These are phyloP conservation scores for Gossypium bickii DNA, from an alignment of 345 rosid species.

Conservation along the genomic window DNA sequence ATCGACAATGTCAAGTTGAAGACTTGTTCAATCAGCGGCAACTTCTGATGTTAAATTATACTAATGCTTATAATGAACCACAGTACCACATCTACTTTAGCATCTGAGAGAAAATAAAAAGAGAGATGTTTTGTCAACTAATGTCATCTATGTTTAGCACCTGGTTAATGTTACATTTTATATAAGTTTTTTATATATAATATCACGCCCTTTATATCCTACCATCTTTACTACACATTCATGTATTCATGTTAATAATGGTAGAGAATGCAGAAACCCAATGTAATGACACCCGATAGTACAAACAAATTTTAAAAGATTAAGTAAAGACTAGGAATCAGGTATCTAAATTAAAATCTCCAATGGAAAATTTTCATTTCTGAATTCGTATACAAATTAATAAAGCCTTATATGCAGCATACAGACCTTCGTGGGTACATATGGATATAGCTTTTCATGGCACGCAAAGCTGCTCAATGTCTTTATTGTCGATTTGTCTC, in stretches of 20 bases:
- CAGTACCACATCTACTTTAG: too few species aligned
- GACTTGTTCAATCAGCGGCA: slow-evolving; percentile 27
- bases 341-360: background rate
- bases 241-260: too few species aligned
- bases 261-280: background rate
- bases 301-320: background rate
- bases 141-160: too few species aligned
- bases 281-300: background rate
- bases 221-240: background rate
- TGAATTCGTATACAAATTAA: background rate
- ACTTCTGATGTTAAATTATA: background rate
- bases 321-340: background rate
- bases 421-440: background rate
- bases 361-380: background rate
- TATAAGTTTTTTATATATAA: background rate
- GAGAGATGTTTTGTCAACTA: too few species aligned
- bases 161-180: too few species aligned
- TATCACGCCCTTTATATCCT: background rate
- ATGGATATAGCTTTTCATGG: slow-evolving; percentile 9
- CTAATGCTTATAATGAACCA: too few species aligned
- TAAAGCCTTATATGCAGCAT: background rate
- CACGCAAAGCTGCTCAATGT: slow-evolving; percentile 47
- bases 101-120: too few species aligned
- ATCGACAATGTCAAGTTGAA: slow-evolving; percentile 45
- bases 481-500: slow-evolving; percentile 18